Evolutionary conservation across 257 asterid genomes (phyloP), one percentile per base, ranked within the genome.

Genomic region (Striga asiatica): DNA sequence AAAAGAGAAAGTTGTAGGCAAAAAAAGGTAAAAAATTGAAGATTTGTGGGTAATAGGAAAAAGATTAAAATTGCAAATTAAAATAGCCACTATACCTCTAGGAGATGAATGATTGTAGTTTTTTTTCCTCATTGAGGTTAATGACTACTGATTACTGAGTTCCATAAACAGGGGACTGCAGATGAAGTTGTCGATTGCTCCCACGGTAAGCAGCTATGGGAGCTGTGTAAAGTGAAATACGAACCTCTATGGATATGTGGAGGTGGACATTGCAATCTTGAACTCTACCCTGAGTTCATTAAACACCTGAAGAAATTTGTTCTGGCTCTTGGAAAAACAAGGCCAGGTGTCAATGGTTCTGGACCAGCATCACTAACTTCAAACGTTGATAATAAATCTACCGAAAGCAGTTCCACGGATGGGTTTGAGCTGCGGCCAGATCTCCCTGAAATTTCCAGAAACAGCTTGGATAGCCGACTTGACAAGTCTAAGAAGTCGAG

Each of bases 221-320:
- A 83, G 73, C 94, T 79, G 53, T 85, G 88, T 79, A 83, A 81
- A 68, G 81, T 77, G 41, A 85, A 85, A 56, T 89, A 89, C 31
- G 97, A 89, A 19, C 97, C 97, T 38, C 13, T 83, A 37, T 89
- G 97, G 97, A 52, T 89, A 74, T 81, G 39, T 18, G 96, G 97
- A 49, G 97, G 94, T 27, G 95, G 96, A 13, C 95, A 89, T 72
- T 81, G 95, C 84, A 89, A 89, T 73, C 95, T 89, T 34, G 97
- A 89, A 69, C 84, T 89, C 49, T 89, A 79, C 41, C 94, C 97
- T 0, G 97, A 85, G 74, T 89, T 81, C 81, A 83, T 89, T 57
- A 89, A 83, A 53, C 94, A 83, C 61, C 74, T 85, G 34, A 85
- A 89, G 59, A 85, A 82, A 48, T 89, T 83, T 51, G 95, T 89